phyloP scores from a whole-genome alignment of 257 asterid genomes.

The Handroanthus guayacan region DNA sequence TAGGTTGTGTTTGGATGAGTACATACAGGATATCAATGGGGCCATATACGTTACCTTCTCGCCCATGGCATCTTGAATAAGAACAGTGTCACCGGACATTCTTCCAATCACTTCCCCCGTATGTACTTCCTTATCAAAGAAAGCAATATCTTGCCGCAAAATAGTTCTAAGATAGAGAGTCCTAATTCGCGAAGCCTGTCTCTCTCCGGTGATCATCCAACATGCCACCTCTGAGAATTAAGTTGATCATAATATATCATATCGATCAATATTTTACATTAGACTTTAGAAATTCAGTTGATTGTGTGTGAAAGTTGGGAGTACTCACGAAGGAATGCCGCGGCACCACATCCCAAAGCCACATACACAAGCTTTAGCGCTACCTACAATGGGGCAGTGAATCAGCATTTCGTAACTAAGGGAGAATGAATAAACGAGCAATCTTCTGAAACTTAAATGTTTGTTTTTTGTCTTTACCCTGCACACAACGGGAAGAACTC shows the following conservation, averaged over 20 bases:
- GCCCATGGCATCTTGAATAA: conserved; percentile 93
- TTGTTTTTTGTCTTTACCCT: conserved; percentile 43
- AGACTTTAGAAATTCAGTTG: neutral
- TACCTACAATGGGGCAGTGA: conserved; percentile 42
- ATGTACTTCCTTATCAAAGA: conserved; percentile 79
- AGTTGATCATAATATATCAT: neutral
- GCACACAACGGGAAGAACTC: conserved; percentile 56
- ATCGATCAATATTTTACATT: neutral
- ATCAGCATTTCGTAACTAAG: neutral
- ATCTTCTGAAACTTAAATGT: neutral
- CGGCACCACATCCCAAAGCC: conserved; percentile 71
- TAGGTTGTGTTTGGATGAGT: neutral
- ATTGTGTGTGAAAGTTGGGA: neutral
- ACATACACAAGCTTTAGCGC: conserved; percentile 71
- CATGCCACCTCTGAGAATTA: conserved; percentile 71
- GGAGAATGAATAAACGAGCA: neutral
- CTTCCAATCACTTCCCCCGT: conserved; percentile 89
- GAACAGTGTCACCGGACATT: conserved; percentile 96
- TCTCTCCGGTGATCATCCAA: conserved; percentile 95
- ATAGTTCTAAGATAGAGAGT: conserved; percentile 71
- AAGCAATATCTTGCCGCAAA: conserved; percentile 77
- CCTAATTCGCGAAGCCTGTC: conserved; percentile 84
- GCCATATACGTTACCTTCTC: conserved; percentile 61
- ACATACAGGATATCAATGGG: too few relatives aligned
- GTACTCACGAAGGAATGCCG: conserved; percentile 75